Base-by-base conservation (phyloP, 306 rosid genomes). In the Chamaecrista fasciculata region DNA sequence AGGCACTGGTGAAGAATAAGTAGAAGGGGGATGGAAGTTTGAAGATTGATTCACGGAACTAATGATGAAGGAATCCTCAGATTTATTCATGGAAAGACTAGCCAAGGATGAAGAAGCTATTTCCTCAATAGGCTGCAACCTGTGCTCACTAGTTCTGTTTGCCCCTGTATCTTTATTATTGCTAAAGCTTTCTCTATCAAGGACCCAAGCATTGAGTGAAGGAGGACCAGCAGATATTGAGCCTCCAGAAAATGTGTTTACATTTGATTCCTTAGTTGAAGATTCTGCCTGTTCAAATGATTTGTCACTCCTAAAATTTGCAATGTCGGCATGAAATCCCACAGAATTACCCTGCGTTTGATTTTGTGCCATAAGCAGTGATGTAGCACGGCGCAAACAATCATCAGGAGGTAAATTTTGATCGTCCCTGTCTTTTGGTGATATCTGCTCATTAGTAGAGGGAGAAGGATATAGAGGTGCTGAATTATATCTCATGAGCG, bases 151-250 rank as follows among this genome's bases (percentile, higher is more conserved):
- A 39, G 26, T 62, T 42, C 83, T 79, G 70, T 48, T 74, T 46
- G 76, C 53, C 23, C 76, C 82, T 56, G 69, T 85, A 51, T 84
- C 91, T 61, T 49, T 82, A 51, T 67, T 74, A 34, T 61, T 57
- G 86, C 70, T 79, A 20, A 76, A 78, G 66, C 79, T 81, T 70
- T 67, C 92, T 49, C 42, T 40, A 31, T 82, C 84, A 40, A 95
- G 84, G 63, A 95, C 96, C 99, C 99, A 95, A 66, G 91, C 97
- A 78, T 23, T 91, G 42, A 95, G 97, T 0, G 97, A 95, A 8
- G 99, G 99, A 75, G 92, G 97, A 20, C 99, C 97, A 21, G 96
- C 81, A 2, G 84, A 50, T 70, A 89, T 78, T 34, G 80, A 81
- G 26, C 76, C 70, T 60, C 83, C 91, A 11, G 82, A 59, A 28